Evolutionary conservation across 768 basidiomycete species (phyloP), one percentile per base, ranked within the genome.

Genomic region (Serendipita indica): DNA sequence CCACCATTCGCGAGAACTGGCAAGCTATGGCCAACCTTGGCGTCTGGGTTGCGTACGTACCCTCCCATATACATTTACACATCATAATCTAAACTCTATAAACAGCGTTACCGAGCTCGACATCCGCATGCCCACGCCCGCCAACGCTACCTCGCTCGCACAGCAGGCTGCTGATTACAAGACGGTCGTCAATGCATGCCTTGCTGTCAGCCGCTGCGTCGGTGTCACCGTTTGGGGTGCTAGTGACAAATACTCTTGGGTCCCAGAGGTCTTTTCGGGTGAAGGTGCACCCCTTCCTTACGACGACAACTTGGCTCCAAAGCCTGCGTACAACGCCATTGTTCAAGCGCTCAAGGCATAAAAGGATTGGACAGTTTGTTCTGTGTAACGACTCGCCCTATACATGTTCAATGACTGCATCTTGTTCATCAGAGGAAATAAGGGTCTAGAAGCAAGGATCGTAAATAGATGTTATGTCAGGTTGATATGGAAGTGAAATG

Each of bases 181-280:
- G 28, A 66, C 69, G 1, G 77, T 77, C 35, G 71, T 71, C 22
- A 72, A 72, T 27, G 77, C 77, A 5, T 79, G 77, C 65, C 62
- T 77, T 39, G 67, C 66, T 27, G 70, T 71, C 12, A 65, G 72
- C 1, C 60, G 63, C 18, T 78, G 77, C 64, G 70, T 75, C 20
- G 69, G 72, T 16, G 74, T 78, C 65, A 77, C 77, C 30, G 70
- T 69, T 45, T 78, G 75, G 76, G 75, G 75, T 64, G 73, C 49
- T 39, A 58, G 34, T 33, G 57, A 58, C 22, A 35, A 37, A 22
- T 58, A 58, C 57, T 58, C 57, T n/a, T 58, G 57, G 57, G 39
- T 58, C 16, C 57, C 57, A 7, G 34, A 39, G 7, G 39, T 43
- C 5, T 58, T 58, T 33, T 14, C 37, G 12, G 57, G 57, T 18